These are phyloP conservation scores for Pyronema omphalodes DNA, from an alignment of 495 filamentous ascomycete genomes.

Conservation along the genomic window DNA sequence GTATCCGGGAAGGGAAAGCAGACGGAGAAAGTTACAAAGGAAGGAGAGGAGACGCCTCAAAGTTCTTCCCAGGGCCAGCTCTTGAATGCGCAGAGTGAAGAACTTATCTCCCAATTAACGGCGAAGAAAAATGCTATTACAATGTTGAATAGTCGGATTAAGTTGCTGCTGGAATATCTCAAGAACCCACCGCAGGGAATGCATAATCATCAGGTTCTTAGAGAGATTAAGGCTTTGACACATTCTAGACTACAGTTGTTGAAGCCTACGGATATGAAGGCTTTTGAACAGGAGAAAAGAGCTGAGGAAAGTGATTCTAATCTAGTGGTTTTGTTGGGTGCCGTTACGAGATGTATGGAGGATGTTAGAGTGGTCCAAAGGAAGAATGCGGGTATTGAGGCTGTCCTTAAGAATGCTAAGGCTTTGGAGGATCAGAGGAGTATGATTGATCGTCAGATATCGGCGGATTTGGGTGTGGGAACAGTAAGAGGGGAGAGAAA, in stretches of 20 bases:
- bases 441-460: too few species aligned
- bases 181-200: constrained; percentile 38
- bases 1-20: constrained; percentile 23
- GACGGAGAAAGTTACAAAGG: constrained; percentile 26
- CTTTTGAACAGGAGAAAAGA: constrained; percentile 38
- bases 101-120: constrained; percentile 43
- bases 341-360: constrained; percentile 46
- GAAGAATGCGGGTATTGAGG: constrained; percentile 35
- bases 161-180: constrained; percentile 66
- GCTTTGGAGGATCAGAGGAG: not conserved
- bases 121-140: constrained; percentile 81
- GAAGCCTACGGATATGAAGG: constrained; percentile 33
- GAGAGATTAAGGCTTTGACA: constrained; percentile 43
- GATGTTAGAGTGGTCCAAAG: constrained; percentile 50
- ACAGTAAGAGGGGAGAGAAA: too few species aligned
- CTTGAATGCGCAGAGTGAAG: not conserved
- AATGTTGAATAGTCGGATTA: constrained; percentile 73
- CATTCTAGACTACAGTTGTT: constrained; percentile 43
- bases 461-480: too few species aligned
- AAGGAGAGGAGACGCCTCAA: constrained; percentile 14
- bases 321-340: constrained; percentile 50
- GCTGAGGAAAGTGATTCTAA: constrained; percentile 62
- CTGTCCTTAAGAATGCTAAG: not conserved
- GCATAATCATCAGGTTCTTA: constrained; percentile 36
- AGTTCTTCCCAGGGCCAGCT: not conserved